Conservation (phyloP, 495 filamentous ascomycete genomes). For the Choiromyces venosus region DNA sequence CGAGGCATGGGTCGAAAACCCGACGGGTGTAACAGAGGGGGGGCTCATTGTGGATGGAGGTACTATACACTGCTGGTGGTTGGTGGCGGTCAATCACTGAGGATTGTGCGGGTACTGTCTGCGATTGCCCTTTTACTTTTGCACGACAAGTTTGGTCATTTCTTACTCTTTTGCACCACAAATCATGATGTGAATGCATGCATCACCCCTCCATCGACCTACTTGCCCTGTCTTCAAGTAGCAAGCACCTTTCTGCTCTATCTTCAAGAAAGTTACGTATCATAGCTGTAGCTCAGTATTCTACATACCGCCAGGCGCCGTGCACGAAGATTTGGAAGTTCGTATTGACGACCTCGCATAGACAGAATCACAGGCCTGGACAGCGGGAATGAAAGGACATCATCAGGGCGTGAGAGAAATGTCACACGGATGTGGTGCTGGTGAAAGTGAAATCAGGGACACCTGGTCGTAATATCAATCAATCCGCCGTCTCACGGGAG, state of each 20-base stretch:
- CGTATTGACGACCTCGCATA: not conserved
- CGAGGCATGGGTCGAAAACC: conserved; percentile 15
- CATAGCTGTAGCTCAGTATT: not conserved
- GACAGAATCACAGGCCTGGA: not conserved
- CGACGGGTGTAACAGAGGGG: conserved; percentile 25
- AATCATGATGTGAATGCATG: not conserved
- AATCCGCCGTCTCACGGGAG: not conserved
- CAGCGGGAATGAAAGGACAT: not conserved
- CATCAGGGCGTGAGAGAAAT: not conserved
- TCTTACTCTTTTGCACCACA: not conserved
- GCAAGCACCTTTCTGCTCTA: not conserved
- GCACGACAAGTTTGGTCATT: not conserved
- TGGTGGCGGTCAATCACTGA: not conserved
- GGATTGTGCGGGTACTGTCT: not conserved
- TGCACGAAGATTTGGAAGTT: not conserved
- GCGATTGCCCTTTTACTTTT: not conserved
- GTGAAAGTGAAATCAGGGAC: conserved; percentile 3
- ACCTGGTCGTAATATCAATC: conserved; percentile 6
- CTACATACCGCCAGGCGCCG: not conserved
- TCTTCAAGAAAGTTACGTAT: not conserved
- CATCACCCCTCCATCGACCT: not conserved
- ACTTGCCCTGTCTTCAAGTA: not conserved
- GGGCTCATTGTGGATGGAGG: conserved; percentile 2
- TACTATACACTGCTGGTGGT: conserved; percentile 10
- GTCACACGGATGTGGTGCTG: conserved; percentile 4